A percentile compares a stretch with the other conserved stretches of the same genome.
These are phyloP conservation scores for Ceratobasidium theobromae DNA, from an alignment of 1,284 basidiomycete genomes.

Conservation along the genomic window DNA sequence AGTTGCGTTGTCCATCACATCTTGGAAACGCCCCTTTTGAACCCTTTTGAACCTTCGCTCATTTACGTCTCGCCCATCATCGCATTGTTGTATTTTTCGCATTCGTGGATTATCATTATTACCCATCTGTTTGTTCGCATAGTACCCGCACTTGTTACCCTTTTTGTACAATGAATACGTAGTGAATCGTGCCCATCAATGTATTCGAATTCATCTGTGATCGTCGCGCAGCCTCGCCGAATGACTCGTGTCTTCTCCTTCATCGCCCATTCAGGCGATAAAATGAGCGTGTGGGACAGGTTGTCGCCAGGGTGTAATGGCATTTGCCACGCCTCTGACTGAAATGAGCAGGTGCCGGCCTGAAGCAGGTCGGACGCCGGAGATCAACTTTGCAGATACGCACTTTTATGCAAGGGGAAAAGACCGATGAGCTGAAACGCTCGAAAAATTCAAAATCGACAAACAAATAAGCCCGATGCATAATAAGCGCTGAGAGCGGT, in stretches of 20 bases:
- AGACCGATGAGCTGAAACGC: slow-evolving; percentile 14
- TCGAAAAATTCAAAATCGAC: slow-evolving; percentile 17
- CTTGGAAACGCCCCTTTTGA: not conserved
- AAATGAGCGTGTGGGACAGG: not conserved
- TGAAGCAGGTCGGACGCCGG: not conserved
- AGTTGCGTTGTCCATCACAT: slow-evolving; percentile 7
- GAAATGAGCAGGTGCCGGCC: not conserved
- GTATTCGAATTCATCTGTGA: not conserved
- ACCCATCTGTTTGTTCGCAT: not conserved
- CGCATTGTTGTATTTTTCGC: slow-evolving; percentile 1
- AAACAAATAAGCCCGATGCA: slow-evolving; percentile 21
- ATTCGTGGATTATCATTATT: slow-evolving; percentile 27
- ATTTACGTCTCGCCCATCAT: not conserved
- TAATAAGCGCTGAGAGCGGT: slow-evolving; percentile 23
- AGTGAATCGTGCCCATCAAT: not conserved
- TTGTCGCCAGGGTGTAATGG: slow-evolving; percentile 16
- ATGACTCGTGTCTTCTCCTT: not conserved
- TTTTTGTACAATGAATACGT: not conserved
- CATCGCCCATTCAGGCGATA: not conserved
- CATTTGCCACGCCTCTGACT: not conserved
- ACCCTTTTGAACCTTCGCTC: not conserved
- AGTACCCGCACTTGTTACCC: not conserved
- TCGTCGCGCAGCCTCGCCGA: slow-evolving; percentile 6
- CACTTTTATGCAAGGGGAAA: not conserved
- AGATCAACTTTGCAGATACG: not conserved